Evolutionary conservation across 176 grass and related monocot genomes (phyloP), one percentile per base, ranked within the genome.

Genomic region (Urochloa ruziziensis): DNA sequence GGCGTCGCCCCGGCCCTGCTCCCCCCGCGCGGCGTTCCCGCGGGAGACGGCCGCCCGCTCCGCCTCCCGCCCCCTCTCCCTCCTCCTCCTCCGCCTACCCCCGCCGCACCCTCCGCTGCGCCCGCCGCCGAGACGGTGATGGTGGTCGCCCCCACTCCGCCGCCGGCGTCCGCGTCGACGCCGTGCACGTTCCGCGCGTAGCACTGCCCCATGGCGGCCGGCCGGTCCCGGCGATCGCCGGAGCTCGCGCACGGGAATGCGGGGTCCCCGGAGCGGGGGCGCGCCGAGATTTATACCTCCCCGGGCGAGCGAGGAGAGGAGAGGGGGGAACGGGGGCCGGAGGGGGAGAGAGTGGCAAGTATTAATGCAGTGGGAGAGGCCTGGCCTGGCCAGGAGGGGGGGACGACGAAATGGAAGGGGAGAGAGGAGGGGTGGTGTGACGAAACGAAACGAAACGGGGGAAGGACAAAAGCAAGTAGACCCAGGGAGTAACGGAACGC

Each of bases 201-300:
- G 83, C 97, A 99, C 86, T 96, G 93, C 32, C 97, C 97, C 97
- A 99, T 99, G 56, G 21, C 61, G 10, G 69, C 69, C 67, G 39
- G 36, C 1, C 23, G 37, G n/a, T 6, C 17, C 69, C 81, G 52
- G 73, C 84, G 79, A 88, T 89, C 83, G 84, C 79, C 77, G 70
- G 81, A 63, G 39, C 75, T 70, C 60, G 19, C 77, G 43, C 72
- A 30, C 60, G 80, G 61, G 40, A 89, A 89, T 83, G 89, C 58
- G 78, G 53, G 67, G 78, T 73, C 32, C 32, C 54, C 63, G n/a
- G 24, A 12, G 61, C 2, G 9, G 44, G 34, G 47, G 33, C 5
- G 33, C 5, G 44, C 43, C 64, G 79, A 80, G 82, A 88, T 89
- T 88, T 86, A 92, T 89, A 86, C 81, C 79, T 81, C 64, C 64